Evolutionary conservation across 495 filamentous ascomycete genomes (phyloP).

Genomic region (Penicillium paradoxum): DNA sequence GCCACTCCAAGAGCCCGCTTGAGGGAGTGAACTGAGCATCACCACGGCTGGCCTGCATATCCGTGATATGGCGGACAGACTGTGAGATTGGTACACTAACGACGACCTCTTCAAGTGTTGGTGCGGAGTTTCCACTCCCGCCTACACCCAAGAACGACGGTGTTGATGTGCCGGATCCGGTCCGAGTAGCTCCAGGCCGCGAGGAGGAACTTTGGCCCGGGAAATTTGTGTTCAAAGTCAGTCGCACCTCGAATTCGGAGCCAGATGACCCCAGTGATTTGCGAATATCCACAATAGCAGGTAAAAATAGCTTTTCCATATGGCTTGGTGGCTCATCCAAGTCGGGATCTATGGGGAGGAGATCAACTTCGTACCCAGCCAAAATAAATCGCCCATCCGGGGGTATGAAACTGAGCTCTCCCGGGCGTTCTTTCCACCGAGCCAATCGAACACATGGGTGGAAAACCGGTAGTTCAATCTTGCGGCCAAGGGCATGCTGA

Average conservation of each 20-base stretch:
- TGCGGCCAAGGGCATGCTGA: conserved; percentile 62
- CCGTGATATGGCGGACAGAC: conserved; percentile 77
- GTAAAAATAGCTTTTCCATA: conserved; percentile 68
- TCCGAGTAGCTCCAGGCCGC: conserved; percentile 29
- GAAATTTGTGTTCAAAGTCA: conserved; percentile 64
- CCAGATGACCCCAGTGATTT: conserved; percentile 68
- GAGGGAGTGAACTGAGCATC: conserved; percentile 74
- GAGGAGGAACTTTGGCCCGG: conserved; percentile 35
- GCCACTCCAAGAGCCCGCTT: conserved; percentile 77
- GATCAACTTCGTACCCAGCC: conserved; percentile 89
- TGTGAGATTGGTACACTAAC: conserved; percentile 79
- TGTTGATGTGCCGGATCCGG: conserved; percentile 51
- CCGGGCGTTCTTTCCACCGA: conserved; percentile 79
- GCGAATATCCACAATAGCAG: conserved; percentile 74
- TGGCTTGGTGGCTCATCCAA: conserved; percentile 43
- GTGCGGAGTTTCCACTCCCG: conserved; percentile 45
- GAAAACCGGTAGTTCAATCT: conserved; percentile 88
- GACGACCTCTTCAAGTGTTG: conserved; percentile 71
- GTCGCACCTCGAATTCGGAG: conserved; percentile 83
- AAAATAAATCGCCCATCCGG: conserved; percentile 95
- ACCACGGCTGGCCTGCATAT: conserved; percentile 76
- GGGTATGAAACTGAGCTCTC: conserved; percentile 89
- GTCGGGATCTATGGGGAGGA: conserved; percentile 59
- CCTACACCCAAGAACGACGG: conserved; percentile 58
- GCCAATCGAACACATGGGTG: conserved; percentile 89